Evolutionary conservation across 805 yeast genomes (phyloP), one percentile per base, ranked within the genome.

Genomic region (Starmerella gropengiesseri): DNA sequence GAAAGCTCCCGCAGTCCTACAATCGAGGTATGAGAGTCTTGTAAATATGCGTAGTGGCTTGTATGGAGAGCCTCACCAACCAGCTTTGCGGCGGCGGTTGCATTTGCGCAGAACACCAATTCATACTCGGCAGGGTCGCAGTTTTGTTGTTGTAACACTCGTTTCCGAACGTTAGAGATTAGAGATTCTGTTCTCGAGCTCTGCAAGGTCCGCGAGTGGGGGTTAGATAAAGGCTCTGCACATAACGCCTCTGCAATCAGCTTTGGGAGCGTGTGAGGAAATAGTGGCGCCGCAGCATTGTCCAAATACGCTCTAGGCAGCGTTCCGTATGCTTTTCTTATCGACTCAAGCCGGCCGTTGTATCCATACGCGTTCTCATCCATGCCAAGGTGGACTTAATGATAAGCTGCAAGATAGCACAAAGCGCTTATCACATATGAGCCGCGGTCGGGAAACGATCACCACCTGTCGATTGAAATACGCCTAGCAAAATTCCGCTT

Each of bases 271-370:
- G 60, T 42, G 22, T 53, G 52, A 2, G 67, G 55, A 30, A 60
- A 59, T 2, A 65, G 40, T 1, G 71, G 64, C 39, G 65, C 56
- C 1, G 71, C 73, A 2, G 73, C 72, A 51, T 67, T 66, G 43
- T 69, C 73, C 21, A 69, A 52, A 40, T 68, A 69, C 5, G 58
- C 53, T 12, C 41, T 42, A 7, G 45, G 49, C 21, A 40, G 36
- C 4, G 9, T 20, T 12, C 43, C 42, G 23, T 52, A 49, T 9
- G 18, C 18, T 4, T 20, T 30, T 7, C 55, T 17, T 17, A 54
- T 54, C 17, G 27, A 17, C 13, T 31, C 26, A 8, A 46, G 22
- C 13, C 30, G n/a, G 19, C 44, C 44, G 17, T 17, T 31, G 12
- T 37, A 32, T 4, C 35, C 39, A 18, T 41, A 41, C 17, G 29